Evolutionary conservation across 2,329 filamentous ascomycete species (phyloP).

Genomic region (Reticulascus tulasneorum): DNA sequence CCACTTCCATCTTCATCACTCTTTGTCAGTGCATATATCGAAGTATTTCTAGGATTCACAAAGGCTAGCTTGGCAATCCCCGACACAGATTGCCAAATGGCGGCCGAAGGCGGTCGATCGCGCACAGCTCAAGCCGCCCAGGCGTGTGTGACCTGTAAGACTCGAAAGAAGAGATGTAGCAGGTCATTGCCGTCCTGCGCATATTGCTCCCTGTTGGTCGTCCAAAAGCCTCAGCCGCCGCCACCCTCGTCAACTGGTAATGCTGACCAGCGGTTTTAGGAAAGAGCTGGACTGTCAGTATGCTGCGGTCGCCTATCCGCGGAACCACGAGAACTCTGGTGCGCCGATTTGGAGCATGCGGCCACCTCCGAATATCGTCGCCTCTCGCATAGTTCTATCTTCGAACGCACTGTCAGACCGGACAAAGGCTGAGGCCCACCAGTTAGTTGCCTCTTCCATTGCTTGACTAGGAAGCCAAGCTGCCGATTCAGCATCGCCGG

Average conservation of each 20-base stretch:
- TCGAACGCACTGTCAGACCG: too few species aligned
- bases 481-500: not conserved
- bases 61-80: too few species aligned
- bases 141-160: conserved; percentile 12
- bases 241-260: not conserved
- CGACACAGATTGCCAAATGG: too few species aligned
- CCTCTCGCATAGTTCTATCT: too few species aligned
- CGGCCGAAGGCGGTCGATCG: not conserved
- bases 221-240: conserved; percentile 5
- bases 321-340: not conserved
- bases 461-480: too few species aligned
- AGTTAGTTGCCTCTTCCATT: too few species aligned
- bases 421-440: too few species aligned
- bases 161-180: conserved; percentile 12
- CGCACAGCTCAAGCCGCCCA: not conserved
- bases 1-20: too few species aligned
- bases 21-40: too few species aligned
- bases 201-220: conserved; percentile 3
- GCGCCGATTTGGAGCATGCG: not conserved
- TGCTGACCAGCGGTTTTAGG: not conserved
- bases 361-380: too few species aligned
- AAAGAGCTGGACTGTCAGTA: not conserved
- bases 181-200: conserved; percentile 10
- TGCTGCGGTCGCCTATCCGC: not conserved
- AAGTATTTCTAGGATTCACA: too few species aligned